Conservation (phyloP, 352 stramenopile species). For the Globisporangium rhizosaccharum region DNA sequence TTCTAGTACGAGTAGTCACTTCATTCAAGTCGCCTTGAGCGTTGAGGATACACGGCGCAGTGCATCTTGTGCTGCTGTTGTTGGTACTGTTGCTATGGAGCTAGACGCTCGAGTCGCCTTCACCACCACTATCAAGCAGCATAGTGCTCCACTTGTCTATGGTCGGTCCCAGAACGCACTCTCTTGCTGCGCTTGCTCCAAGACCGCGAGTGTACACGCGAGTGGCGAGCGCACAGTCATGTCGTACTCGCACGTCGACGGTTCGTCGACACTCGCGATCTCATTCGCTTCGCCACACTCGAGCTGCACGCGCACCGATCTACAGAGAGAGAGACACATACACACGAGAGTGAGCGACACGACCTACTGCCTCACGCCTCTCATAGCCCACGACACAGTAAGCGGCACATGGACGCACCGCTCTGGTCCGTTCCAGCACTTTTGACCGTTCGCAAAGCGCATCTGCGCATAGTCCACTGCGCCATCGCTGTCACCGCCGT, state of each 20-base stretch:
- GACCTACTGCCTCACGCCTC: not conserved
- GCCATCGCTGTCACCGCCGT: not conserved
- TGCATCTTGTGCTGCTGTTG: not conserved
- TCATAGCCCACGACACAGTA: not conserved
- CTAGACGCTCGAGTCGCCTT: too few species aligned
- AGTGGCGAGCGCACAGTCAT: conserved; percentile 71
- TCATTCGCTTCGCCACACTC: conserved; percentile 78
- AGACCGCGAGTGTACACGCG: conserved; percentile 46
- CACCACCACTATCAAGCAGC: not conserved
- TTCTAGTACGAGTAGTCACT: not conserved
- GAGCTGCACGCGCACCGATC: conserved; percentile 64
- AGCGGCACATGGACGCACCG: conserved; percentile 22
- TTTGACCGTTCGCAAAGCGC: conserved; percentile 73
- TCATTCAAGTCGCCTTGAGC: not conserved
- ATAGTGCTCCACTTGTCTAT: not conserved
- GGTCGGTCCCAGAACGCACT: conserved; percentile 41
- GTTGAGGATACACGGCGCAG: not conserved
- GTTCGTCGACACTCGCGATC: conserved; percentile 89
- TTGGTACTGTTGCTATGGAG: too few species aligned
- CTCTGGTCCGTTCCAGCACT: conserved; percentile 90
- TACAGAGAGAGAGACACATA: conserved; percentile 1
- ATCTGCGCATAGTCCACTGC: conserved; percentile 45
- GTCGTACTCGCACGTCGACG: conserved; percentile 90
- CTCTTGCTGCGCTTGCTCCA: conserved; percentile 36
- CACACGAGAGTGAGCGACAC: not conserved